These are phyloP conservation scores for Diplodia intermedia DNA, from an alignment of 2,329 filamentous ascomycete species.

Conservation along the genomic window DNA sequence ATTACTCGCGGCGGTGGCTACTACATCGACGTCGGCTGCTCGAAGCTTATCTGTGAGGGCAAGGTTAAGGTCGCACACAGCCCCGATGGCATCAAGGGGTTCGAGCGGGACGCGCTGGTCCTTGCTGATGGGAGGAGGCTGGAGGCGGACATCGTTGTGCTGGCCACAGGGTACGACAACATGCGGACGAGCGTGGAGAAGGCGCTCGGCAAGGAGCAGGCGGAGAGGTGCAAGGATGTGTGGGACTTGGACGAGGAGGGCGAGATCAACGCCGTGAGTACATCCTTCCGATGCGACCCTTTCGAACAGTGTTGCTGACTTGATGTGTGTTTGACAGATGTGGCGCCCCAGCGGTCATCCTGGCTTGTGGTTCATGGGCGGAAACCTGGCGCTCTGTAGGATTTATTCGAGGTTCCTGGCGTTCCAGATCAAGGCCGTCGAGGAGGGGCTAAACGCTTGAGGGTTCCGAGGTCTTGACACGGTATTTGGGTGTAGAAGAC, in stretches of 20 bases:
- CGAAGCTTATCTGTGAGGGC: constrained; percentile 67
- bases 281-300: background rate
- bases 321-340: constrained; percentile 39
- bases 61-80: constrained; percentile 65
- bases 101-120: constrained; percentile 54
- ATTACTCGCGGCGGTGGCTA: constrained; percentile 72
- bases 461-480: too few relatives aligned
- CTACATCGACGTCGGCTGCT: constrained; percentile 73
- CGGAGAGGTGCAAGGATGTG: constrained; percentile 61
- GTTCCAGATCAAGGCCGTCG: constrained; percentile 51
- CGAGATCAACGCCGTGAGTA: constrained; percentile 40
- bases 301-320: background rate
- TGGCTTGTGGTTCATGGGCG: constrained; percentile 51
- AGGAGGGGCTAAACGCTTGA: constrained; percentile 44
- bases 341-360: constrained; percentile 51
- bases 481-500: background rate
- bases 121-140: constrained; percentile 62
- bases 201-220: constrained; percentile 68
- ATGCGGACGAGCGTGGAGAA: constrained; percentile 69
- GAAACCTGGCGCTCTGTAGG: constrained; percentile 47
- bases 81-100: constrained; percentile 59
- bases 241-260: constrained; percentile 52
- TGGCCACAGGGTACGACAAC: constrained; percentile 66
- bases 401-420: constrained; percentile 49
- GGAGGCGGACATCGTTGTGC: constrained; percentile 67